These are phyloP conservation scores for Brachypodium distachyon DNA, from an alignment of 202 grass and related monocot genomes.

Conservation along the genomic window DNA sequence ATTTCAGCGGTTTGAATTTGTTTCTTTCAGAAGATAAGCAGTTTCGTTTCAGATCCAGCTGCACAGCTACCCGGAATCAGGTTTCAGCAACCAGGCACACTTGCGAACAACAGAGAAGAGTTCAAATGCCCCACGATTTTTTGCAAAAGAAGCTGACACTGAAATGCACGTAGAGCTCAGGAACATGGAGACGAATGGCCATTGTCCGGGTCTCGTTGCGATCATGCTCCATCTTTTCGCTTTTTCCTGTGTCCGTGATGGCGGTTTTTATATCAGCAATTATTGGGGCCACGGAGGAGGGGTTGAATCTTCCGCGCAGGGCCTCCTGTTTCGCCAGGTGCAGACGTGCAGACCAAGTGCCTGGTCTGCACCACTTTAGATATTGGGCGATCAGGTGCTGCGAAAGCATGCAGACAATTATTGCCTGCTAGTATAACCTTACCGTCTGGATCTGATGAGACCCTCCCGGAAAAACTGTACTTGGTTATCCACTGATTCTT, in stretches of 20 bases:
- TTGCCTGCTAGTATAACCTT: constrained; percentile 4
- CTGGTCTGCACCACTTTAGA: not conserved
- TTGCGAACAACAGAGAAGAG: not conserved
- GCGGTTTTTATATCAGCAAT: constrained; percentile 25
- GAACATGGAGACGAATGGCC: not conserved
- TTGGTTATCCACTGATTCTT: too few species aligned
- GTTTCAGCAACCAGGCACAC: not conserved
- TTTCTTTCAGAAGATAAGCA: too few species aligned
- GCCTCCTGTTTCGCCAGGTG: not conserved
- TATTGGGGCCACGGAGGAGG: constrained; percentile 18
- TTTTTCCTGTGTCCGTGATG: not conserved
- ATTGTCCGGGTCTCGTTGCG: not conserved
- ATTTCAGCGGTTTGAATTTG: too few species aligned
- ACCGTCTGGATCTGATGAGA: constrained; percentile 17
- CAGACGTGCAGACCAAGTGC: not conserved
- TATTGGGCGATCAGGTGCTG: constrained; percentile 20
- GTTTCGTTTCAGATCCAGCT: too few species aligned
- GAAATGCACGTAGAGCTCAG: constrained; percentile 21
- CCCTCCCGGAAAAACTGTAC: not conserved
- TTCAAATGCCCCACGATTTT: constrained; percentile 8
- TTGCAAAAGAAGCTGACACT: not conserved
- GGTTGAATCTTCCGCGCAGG: constrained; percentile 20
- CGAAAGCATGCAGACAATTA: constrained; percentile 14
- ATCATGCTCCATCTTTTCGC: not conserved
- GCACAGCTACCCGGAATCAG: not conserved